Percentiles rank a stretch among this genome's conserved stretches.
Evolutionary conservation across 2,329 filamentous ascomycete genomes (phyloP).

Genomic region (Aspergillus texensis): DNA sequence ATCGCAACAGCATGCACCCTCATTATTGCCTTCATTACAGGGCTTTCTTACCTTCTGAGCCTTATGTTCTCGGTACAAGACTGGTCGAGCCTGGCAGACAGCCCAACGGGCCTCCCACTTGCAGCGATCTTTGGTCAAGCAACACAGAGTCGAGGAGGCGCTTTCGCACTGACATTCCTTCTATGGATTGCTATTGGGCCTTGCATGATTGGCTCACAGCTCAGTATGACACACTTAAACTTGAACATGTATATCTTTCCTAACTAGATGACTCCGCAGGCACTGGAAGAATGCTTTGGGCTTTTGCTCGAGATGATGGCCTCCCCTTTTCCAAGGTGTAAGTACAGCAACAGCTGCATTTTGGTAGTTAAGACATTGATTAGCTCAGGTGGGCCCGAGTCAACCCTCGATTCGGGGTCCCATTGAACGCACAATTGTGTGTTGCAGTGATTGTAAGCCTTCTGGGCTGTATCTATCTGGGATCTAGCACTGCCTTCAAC

Average conservation of each 20-base stretch:
- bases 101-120: conserved; percentile 58
- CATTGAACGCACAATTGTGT: conserved; percentile 59
- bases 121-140: conserved; percentile 66
- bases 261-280: conserved; percentile 31
- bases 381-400: conserved; percentile 49
- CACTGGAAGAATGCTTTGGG: conserved; percentile 61
- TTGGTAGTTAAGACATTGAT: neutral
- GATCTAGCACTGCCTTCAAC: conserved; percentile 67
- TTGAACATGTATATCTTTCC: neutral
- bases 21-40: conserved; percentile 54
- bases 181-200: conserved; percentile 37
- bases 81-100: conserved; percentile 45
- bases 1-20: conserved; percentile 47
- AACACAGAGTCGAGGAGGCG: conserved; percentile 53
- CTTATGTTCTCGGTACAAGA: conserved; percentile 58
- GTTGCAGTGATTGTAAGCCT: conserved; percentile 55
- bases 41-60: conserved; percentile 52
- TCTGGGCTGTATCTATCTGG: conserved; percentile 67
- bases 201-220: conserved; percentile 37
- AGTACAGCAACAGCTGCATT: neutral
- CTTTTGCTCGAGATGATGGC: conserved; percentile 58
- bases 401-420: conserved; percentile 43
- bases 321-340: conserved; percentile 34
- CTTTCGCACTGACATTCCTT: conserved; percentile 53
- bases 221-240: conserved; percentile 29